Conservation (phyloP, 345 rosid species). For the Raphanus raphanistrum region DNA sequence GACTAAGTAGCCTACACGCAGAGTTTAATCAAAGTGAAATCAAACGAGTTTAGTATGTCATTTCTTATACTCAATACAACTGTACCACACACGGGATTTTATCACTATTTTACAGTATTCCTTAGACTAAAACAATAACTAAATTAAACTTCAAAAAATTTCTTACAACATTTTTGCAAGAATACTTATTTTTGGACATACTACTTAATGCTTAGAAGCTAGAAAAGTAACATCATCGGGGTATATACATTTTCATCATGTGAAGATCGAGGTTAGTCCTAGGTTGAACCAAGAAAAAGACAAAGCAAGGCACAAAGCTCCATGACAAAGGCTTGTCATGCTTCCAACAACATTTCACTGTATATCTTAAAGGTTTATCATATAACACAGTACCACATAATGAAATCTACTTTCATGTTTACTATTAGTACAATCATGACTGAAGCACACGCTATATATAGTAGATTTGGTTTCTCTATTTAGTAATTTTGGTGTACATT, state of each 20-base stretch:
- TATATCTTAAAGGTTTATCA: background rate
- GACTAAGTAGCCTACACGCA: background rate
- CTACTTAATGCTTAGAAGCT: constrained; percentile 2
- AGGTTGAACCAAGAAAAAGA: constrained; percentile 27
- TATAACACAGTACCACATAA: background rate
- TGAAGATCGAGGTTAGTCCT: constrained; percentile 36
- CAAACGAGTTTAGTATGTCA: background rate
- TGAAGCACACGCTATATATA: constrained; percentile 31
- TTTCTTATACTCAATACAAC: background rate
- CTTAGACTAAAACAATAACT: background rate
- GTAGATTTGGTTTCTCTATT: constrained; percentile 31
- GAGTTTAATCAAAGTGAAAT: background rate
- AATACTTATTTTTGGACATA: background rate
- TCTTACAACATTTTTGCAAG: background rate
- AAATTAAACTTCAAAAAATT: background rate
- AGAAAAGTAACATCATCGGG: constrained; percentile 5
- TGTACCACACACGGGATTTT: background rate
- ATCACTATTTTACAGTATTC: background rate
- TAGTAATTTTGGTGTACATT: constrained; percentile 15
- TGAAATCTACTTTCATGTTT: constrained; percentile 11
- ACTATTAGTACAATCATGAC: constrained; percentile 12
- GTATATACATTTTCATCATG: constrained; percentile 25
- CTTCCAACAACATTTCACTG: constrained; percentile 9
- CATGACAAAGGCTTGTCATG: constrained; percentile 18
- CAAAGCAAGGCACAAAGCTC: constrained; percentile 33